Evolutionary conservation across 2,329 filamentous ascomycete genomes (phyloP).

Genomic region (Sporothrix humicola): DNA sequence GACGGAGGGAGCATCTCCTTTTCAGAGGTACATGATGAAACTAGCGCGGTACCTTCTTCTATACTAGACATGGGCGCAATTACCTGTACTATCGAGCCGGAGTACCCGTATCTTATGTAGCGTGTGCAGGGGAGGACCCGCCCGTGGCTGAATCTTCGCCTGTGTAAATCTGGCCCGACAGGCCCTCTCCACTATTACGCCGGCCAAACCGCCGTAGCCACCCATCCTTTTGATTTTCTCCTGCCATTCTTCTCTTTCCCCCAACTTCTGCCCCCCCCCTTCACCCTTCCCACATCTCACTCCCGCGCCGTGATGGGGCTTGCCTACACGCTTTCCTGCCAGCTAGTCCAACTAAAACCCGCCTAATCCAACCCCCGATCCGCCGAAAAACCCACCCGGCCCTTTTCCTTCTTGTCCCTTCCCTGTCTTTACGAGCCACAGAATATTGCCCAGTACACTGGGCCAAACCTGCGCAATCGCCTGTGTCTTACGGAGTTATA

Average conservation of each 20-base stretch:
- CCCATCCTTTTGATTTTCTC: constrained; percentile 40
- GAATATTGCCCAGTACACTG: too few species aligned
- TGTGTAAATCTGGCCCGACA: constrained; percentile 36
- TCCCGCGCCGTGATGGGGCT: constrained; percentile 17
- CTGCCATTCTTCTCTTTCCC: constrained; percentile 20
- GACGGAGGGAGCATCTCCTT: constrained; percentile 24
- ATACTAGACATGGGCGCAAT: not conserved
- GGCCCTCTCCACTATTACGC: constrained; percentile 60
- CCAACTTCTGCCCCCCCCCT: constrained; percentile 23
- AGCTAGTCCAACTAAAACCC: constrained; percentile 23
- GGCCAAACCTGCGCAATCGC: not conserved
- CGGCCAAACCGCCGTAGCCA: constrained; percentile 61
- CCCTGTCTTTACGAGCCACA: not conserved
- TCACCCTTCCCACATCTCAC: constrained; percentile 14
- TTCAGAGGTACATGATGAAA: not conserved
- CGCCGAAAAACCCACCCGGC: constrained; percentile 28
- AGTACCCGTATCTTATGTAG: not conserved
- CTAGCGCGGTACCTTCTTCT: constrained; percentile 1
- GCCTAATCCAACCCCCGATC: constrained; percentile 22
- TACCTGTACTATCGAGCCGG: not conserved
- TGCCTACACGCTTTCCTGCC: not conserved
- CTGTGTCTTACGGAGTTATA: not conserved
- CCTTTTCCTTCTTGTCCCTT: constrained; percentile 6
- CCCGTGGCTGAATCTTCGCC: constrained; percentile 37
- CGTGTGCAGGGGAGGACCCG: constrained; percentile 27